A percentile compares a stretch with the other conserved stretches of the same genome.
Conservation (phyloP, 106 monocot species). For the Dactylorhiza incarnata region DNA sequence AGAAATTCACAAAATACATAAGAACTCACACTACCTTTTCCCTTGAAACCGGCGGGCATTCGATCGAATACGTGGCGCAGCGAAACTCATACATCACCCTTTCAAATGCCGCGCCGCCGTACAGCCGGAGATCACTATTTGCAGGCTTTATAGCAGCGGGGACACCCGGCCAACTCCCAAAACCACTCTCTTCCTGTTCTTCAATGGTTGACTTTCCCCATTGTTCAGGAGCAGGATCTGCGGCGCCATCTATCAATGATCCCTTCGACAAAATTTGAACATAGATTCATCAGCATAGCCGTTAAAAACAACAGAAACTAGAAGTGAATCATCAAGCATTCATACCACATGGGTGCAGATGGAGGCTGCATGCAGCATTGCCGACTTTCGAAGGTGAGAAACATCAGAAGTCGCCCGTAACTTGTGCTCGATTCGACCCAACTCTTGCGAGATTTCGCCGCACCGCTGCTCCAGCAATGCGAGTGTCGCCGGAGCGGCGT, state of each 20-base stretch:
- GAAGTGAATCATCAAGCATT: not conserved
- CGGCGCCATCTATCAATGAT: constrained; percentile 83
- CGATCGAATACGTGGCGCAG: constrained; percentile 90
- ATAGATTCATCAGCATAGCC: not conserved
- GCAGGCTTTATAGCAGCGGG: constrained; percentile 51
- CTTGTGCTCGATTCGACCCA: constrained; percentile 67
- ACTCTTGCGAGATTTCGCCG: constrained; percentile 55
- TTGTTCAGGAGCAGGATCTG: constrained; percentile 94
- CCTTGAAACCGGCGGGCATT: constrained; percentile 88
- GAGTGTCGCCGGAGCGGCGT: constrained; percentile 90
- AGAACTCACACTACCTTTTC: constrained; percentile 53
- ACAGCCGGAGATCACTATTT: constrained; percentile 68
- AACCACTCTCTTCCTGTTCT: constrained; percentile 75
- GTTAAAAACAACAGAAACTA: not conserved
- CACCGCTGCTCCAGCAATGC: constrained; percentile 91
- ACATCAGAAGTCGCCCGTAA: constrained; percentile 85
- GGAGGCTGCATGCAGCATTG: constrained; percentile 82
- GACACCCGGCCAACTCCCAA: constrained; percentile 90
- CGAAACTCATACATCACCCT: constrained; percentile 96
- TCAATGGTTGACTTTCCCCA: constrained; percentile 87
- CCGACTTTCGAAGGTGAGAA: constrained; percentile 62
- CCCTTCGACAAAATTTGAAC: constrained; percentile 27
- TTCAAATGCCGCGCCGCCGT: constrained; percentile 99
- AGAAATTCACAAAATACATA: not conserved
- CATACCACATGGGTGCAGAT: constrained; percentile 90